These are phyloP conservation scores for Isoetes taiwanensis DNA, from an alignment of 75 land plant genomes.

Conservation along the genomic window DNA sequence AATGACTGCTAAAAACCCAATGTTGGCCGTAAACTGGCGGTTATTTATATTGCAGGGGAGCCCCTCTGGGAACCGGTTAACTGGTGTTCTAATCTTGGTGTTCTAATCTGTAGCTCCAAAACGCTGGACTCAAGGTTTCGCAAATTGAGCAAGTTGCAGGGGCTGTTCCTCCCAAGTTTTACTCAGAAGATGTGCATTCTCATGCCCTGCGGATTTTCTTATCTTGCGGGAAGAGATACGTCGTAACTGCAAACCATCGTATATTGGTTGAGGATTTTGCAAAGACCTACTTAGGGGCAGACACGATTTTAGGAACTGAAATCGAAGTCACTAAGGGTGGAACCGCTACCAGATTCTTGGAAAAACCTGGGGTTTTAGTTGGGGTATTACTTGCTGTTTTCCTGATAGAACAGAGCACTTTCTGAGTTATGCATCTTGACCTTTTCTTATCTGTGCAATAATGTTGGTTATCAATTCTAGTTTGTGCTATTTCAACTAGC, in stretches of 20 bases:
- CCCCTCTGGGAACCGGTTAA: no score
- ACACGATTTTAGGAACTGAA: constrained; percentile 1
- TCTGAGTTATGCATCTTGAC: no score
- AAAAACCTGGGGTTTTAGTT: not conserved
- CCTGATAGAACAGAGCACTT: no score
- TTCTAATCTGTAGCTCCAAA: no score
- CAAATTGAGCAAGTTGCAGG: not conserved
- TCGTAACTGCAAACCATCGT: not conserved
- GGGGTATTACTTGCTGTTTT: no score
- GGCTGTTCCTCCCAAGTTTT: not conserved
- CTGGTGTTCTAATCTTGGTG: no score
- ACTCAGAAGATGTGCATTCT: constrained; percentile 1
- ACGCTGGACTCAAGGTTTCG: not conserved
- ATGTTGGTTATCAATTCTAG: no score
- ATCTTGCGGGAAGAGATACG: not conserved
- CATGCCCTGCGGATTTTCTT: not conserved
- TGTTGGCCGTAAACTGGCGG: no score
- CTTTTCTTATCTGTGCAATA: no score
- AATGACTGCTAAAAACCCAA: no score
- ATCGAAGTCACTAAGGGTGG: constrained; percentile 2
- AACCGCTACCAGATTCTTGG: not conserved
- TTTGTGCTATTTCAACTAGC: no score
- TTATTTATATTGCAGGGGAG: no score
- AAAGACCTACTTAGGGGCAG: not conserved
- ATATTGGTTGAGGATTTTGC: constrained; percentile 5